A percentile compares a stretch with the other conserved stretches of the same genome.
phyloP scores from a whole-genome alignment of 1,139 yeast species.

The Debaryomyces subglobosus region DNA sequence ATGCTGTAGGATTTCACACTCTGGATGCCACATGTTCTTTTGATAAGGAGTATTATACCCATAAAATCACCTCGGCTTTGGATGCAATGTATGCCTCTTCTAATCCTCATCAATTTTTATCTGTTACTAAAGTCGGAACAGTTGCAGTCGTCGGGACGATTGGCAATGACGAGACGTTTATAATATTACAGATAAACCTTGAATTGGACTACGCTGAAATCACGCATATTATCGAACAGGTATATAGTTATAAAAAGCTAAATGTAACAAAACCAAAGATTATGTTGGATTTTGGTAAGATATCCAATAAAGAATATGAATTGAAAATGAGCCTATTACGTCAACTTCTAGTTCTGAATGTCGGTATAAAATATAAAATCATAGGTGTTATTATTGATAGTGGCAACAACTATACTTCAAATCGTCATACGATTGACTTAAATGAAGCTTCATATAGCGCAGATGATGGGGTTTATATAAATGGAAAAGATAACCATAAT shows the following conservation, averaged over 20 bases:
- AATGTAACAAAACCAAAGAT: constrained; percentile 24
- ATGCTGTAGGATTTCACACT: constrained; percentile 45
- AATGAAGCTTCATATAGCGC: constrained; percentile 8
- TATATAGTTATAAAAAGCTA: constrained; percentile 23
- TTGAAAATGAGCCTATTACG: constrained; percentile 18
- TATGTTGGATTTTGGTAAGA: constrained; percentile 35
- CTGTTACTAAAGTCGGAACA: constrained; percentile 46
- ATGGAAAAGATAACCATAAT: constrained; percentile 1
- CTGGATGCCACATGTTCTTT: constrained; percentile 24
- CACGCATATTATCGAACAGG: constrained; percentile 18
- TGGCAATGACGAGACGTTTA: constrained; percentile 49
- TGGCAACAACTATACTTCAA: constrained; percentile 38
- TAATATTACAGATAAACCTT: constrained; percentile 32
- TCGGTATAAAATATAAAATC: constrained; percentile 18
- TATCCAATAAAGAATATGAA: constrained; percentile 22
- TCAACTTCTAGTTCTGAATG: constrained; percentile 16
- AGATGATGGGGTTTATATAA: constrained; percentile 7
- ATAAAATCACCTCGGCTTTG: constrained; percentile 35
- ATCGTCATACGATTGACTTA: constrained; percentile 13
- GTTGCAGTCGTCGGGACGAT: constrained; percentile 49
- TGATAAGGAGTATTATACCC: constrained; percentile 26
- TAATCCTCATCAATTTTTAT: constrained; percentile 46
- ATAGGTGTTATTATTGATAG: constrained; percentile 45
- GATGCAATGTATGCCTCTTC: constrained; percentile 46
- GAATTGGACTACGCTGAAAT: constrained; percentile 20